A percentile compares a stretch with the other conserved stretches of the same genome.
Conservation (phyloP, 2,329 filamentous ascomycete species). For the Colletotrichum tropicicola region DNA sequence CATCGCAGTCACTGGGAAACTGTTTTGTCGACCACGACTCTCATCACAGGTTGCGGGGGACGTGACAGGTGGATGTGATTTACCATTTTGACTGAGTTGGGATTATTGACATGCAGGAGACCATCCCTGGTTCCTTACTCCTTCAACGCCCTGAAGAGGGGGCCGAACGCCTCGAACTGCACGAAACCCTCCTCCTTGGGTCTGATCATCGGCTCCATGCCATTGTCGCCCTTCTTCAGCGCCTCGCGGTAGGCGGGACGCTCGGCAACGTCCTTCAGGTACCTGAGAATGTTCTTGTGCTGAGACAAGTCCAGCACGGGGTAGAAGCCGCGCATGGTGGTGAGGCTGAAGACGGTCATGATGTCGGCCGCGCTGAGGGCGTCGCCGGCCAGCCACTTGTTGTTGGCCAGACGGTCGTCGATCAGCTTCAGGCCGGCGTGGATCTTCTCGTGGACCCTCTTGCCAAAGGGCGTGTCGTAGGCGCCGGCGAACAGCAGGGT, state of each 20-base stretch:
- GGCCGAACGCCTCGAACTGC: conserved; percentile 6
- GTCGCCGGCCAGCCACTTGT: conserved; percentile 66
- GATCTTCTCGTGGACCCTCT: background rate
- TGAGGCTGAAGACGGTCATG: conserved; percentile 69
- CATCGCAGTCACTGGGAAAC: background rate
- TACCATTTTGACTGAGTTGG: background rate
- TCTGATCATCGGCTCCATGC: conserved; percentile 40
- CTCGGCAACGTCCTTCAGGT: conserved; percentile 51
- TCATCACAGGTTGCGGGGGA: background rate
- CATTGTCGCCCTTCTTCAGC: conserved; percentile 59
- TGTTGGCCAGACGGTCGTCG: conserved; percentile 56
- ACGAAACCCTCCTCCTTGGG: conserved; percentile 17
- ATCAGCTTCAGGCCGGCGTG: conserved; percentile 41
- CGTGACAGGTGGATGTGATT: background rate
- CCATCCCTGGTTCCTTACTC: background rate
- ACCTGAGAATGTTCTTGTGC: conserved; percentile 54
- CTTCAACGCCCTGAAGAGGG: background rate
- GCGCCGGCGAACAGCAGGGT: conserved; percentile 36
- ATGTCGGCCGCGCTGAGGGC: conserved; percentile 73
- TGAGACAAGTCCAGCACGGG: conserved; percentile 47
- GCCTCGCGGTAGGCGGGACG: conserved; percentile 57
- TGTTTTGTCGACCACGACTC: background rate
- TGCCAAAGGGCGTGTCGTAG: conserved; percentile 21
- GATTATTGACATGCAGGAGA: background rate
- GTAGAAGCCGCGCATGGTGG: conserved; percentile 66